Base-by-base conservation (phyloP, 2,329 filamentous ascomycete species). In the Tympanopsis confertula region DNA sequence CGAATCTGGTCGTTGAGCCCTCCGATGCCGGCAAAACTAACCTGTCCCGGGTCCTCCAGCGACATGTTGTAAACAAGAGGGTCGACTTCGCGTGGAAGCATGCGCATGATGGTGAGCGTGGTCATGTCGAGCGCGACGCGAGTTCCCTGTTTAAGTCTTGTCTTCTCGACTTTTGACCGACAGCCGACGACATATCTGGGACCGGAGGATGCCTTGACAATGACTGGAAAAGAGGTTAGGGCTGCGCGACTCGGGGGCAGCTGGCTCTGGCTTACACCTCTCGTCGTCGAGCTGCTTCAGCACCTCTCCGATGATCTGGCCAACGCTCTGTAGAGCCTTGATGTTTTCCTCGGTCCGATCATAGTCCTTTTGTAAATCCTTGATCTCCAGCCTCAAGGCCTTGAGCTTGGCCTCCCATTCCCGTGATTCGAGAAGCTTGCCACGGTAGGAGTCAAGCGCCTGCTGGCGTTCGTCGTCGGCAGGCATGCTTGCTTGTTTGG, bases 1-100 rank as follows among this genome's bases (percentile, higher is more conserved):
- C 91, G 76, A 53, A 98, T 98, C 68, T 98, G 91, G 49, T 98
- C 91, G 58, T 98, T 98, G 53, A 98, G 65, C 46, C 91, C 91
- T 66, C 91, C 91, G 48, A 98, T 98, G 51, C 93, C 91, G 30
- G 82, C 89, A 62, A 98, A 98, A 68, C 86, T 95, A 61, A 98
- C 82, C 61, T 96, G 89, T 5, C 91, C 91, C 0, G 91, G 91
- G 57, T 98, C 91, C 61, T 98, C 91, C 50, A 98, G 65, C 15
- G 91, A 98, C 91, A 98, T 98, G 71, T 98, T 98, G 75, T 98
- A 98, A 49, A 98, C 91, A 48, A 98, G 72, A 14, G 91, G 91
- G 56, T 98, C 91, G 56, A 98, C 93, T 68, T 98, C 91, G 59
- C 91, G 83, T 42, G 91, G 93, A 35, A 98, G 73, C 91, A 98